Conservation (phyloP, 768 basidiomycete species). For the Tylopilus subfusipes region DNA sequence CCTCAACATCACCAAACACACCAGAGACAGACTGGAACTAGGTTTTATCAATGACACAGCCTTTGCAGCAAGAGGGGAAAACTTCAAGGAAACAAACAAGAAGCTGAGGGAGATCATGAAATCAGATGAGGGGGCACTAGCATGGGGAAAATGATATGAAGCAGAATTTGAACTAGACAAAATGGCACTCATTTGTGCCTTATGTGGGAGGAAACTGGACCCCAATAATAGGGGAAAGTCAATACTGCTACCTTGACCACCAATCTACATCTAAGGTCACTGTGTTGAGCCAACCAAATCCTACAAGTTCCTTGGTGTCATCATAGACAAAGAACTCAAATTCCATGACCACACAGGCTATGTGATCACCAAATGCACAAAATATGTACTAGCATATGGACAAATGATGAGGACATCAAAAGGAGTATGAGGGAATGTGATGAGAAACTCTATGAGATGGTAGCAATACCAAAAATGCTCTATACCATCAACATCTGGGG, state of each 20-base stretch:
- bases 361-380: not conserved
- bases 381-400: not conserved
- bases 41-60: not conserved
- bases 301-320: not conserved
- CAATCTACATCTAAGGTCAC: not conserved
- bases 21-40: not conserved
- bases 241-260: not conserved
- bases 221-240: not conserved
- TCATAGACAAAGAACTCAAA: not conserved
- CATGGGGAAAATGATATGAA: not conserved
- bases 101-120: not conserved
- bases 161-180: not conserved
- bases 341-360: not conserved
- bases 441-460: not conserved
- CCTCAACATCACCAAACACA: too few relatives aligned
- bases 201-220: not conserved
- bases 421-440: not conserved
- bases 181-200: not conserved
- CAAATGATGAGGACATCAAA: not conserved
- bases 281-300: not conserved
- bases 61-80: not conserved
- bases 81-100: not conserved
- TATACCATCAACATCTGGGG: not conserved
- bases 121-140: accelerated
- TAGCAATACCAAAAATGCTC: not conserved